A percentile compares a stretch with the other conserved stretches of the same genome.
Evolutionary conservation across 495 filamentous ascomycete genomes (phyloP).

Genomic region (Lichenothelia convexa): DNA sequence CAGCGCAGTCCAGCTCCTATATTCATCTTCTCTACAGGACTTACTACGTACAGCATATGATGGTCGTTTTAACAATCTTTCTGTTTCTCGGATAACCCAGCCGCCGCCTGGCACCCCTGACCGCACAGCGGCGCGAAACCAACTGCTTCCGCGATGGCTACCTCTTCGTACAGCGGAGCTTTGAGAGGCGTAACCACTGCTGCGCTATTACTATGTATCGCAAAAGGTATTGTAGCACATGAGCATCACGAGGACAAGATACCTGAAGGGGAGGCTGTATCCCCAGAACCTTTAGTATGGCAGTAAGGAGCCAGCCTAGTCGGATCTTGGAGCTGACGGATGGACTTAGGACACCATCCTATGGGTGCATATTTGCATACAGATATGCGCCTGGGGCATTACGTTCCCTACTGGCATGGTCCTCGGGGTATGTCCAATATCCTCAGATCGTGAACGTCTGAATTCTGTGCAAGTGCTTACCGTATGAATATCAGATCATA

Average conservation of each 20-base stretch:
- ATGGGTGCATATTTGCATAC: conserved; percentile 89
- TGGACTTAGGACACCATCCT: conserved; percentile 53
- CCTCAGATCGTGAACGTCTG: too few relatives aligned
- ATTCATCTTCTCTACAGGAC: too few relatives aligned
- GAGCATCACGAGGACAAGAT: conserved; percentile 48
- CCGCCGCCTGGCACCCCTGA: too few relatives aligned
- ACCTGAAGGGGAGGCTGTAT: conserved; percentile 54
- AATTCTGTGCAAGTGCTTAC: neutral
- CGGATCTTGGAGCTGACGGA: conserved; percentile 7
- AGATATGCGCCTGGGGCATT: conserved; percentile 71
- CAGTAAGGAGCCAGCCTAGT: too few relatives aligned
- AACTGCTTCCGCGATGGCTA: too few relatives aligned
- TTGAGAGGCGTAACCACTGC: too few relatives aligned
- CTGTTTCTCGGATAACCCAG: conserved; percentile 4
- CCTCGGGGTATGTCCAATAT: conserved; percentile 57
- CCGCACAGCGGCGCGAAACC: too few relatives aligned
- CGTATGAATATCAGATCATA: conserved; percentile 43
- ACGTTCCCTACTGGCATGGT: conserved; percentile 95
- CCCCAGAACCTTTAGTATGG: conserved; percentile 72
- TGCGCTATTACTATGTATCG: neutral
- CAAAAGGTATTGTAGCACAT: conserved; percentile 4
- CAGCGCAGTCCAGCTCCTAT: too few relatives aligned
- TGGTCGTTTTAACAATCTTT: conserved; percentile 3
- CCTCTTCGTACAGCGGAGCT: too few relatives aligned
- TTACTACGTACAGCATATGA: too few relatives aligned